These are phyloP conservation scores for Trametes cinnabarina DNA, from an alignment of 768 basidiomycete species.

Conservation along the genomic window DNA sequence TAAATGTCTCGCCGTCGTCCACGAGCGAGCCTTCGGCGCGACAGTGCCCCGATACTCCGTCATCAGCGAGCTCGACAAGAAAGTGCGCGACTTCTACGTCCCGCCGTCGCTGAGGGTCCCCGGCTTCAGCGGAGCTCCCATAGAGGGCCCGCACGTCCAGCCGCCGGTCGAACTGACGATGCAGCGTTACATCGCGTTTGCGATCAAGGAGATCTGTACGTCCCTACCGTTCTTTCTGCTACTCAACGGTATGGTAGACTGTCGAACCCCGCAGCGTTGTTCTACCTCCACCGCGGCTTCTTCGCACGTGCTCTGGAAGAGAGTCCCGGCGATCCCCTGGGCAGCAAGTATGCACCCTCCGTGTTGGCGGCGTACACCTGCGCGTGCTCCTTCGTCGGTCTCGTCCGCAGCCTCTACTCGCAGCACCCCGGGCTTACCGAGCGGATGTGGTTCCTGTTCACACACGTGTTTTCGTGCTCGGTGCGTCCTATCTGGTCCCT, in stretches of 20 bases:
- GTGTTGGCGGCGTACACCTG: slow-evolving; percentile 69
- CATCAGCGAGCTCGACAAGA: slow-evolving; percentile 64
- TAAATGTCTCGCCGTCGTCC: slow-evolving; percentile 60
- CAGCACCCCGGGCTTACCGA: slow-evolving; percentile 66
- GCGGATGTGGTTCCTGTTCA: slow-evolving; percentile 71
- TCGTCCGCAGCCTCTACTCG: slow-evolving; percentile 61
- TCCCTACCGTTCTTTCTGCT: neutral
- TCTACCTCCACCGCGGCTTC: slow-evolving; percentile 75
- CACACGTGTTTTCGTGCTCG: slow-evolving; percentile 70
- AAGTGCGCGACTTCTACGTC: slow-evolving; percentile 60
- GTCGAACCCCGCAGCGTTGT: slow-evolving; percentile 43
- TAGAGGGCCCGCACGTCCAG: slow-evolving; percentile 17
- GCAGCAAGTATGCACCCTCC: slow-evolving; percentile 65
- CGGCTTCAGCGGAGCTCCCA: slow-evolving; percentile 48
- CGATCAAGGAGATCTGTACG: slow-evolving; percentile 68
- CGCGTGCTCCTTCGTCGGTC: slow-evolving; percentile 64
- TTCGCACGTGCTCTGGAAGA: slow-evolving; percentile 71
- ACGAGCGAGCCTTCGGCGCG: slow-evolving; percentile 68
- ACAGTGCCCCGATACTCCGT: slow-evolving; percentile 57
- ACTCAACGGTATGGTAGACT: neutral
- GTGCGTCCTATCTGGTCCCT: slow-evolving; percentile 33
- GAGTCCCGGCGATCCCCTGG: slow-evolving; percentile 59
- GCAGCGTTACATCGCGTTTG: slow-evolving; percentile 64
- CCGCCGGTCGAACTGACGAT: slow-evolving; percentile 52
- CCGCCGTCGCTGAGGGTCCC: slow-evolving; percentile 64